Conservation (phyloP, 108 stramenopile species). For the Aurantiochytrium sp. region DNA sequence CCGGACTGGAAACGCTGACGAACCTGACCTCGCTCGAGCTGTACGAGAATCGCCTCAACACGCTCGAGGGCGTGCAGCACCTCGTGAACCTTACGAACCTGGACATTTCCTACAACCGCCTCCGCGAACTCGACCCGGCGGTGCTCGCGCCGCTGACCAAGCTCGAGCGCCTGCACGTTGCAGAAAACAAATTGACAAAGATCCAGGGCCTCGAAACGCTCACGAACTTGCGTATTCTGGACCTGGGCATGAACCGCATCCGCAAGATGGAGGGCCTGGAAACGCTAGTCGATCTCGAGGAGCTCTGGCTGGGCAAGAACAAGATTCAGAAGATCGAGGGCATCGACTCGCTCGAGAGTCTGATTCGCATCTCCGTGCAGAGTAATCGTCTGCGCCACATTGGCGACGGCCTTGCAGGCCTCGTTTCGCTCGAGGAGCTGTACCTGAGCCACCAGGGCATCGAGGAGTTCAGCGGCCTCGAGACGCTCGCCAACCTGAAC, state of each 20-base stretch:
- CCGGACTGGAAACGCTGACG: conserved; percentile 17
- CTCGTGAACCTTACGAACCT: conserved; percentile 39
- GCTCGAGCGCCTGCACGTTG: conserved; percentile 69
- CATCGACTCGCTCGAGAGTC: conserved; percentile 42
- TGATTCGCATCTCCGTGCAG: conserved; percentile 50
- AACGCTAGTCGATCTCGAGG: conserved; percentile 63
- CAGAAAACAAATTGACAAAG: conserved; percentile 82
- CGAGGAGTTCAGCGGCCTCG: conserved; percentile 17
- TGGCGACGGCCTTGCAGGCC: conserved; percentile 50
- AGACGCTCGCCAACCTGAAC: conserved; percentile 6
- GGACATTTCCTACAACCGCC: conserved; percentile 90
- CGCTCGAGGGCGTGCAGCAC: conserved; percentile 50
- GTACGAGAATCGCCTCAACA: conserved; percentile 86
- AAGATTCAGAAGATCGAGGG: conserved; percentile 74
- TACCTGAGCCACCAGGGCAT: conserved; percentile 93
- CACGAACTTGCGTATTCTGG: conserved; percentile 70
- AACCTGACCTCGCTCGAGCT: conserved; percentile 62
- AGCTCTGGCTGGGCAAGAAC: conserved; percentile 95
- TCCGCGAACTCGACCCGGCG: conserved; percentile 74
- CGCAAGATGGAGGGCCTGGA: conserved; percentile 56
- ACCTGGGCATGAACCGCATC: conserved; percentile 75
- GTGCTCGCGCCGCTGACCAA: conserved; percentile 68
- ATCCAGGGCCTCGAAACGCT: conserved; percentile 70
- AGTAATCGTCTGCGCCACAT: conserved; percentile 27
- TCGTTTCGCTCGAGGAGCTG: conserved; percentile 75